Percentiles rank a stretch among this genome's conserved stretches.
Conservation (phyloP, 2,329 filamentous ascomycete species). For the Verticillium klebahnii region DNA sequence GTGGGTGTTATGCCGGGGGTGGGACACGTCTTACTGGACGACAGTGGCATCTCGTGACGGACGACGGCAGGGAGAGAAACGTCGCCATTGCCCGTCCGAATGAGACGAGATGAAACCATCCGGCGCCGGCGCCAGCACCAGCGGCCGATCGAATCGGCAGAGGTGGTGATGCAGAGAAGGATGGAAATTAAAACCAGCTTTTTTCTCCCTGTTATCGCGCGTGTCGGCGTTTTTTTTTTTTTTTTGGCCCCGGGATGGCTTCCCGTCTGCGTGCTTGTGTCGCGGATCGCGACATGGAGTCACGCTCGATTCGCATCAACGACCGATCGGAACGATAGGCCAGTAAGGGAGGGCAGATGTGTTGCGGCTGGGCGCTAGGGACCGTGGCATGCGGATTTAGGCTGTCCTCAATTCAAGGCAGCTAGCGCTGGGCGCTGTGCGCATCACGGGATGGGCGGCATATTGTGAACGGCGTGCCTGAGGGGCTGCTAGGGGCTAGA, state of each 20-base stretch:
- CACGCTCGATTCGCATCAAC: background rate
- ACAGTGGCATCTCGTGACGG: background rate
- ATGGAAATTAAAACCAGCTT: background rate
- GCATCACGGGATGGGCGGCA: background rate
- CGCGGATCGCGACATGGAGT: background rate
- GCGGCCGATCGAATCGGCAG: background rate
- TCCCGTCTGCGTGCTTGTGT: background rate
- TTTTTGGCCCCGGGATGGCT: too few relatives aligned
- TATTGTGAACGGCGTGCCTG: background rate
- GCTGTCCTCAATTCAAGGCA: conserved; percentile 2
- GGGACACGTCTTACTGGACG: background rate
- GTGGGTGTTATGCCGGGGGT: background rate
- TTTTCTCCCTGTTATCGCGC: background rate
- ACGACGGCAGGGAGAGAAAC: background rate
- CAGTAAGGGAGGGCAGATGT: background rate
- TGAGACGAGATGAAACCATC: background rate
- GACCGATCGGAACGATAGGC: background rate
- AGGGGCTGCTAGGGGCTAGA: background rate
- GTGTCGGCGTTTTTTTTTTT: background rate
- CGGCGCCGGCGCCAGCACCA: too few relatives aligned
- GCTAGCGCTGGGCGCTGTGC: background rate
- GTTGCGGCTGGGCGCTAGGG: background rate
- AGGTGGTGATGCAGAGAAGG: background rate
- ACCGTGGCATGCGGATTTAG: background rate
- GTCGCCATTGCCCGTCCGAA: background rate